phyloP scores from a whole-genome alignment of 2,329 filamentous ascomycete genomes.

The Pyrenophora tritici-repentis region DNA sequence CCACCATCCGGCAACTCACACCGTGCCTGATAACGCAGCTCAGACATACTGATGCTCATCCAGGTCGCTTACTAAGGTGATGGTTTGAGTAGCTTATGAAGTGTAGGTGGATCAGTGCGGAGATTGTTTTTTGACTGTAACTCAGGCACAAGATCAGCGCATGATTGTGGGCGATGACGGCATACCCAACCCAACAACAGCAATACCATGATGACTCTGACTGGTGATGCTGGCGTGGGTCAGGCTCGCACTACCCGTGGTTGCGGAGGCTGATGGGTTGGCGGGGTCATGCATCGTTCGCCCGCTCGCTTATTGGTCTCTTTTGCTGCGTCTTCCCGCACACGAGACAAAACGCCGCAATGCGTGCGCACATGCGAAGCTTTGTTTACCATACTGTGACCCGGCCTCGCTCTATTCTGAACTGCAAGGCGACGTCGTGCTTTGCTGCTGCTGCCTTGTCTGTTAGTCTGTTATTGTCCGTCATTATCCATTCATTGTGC shows the following conservation, averaged over 20 bases:
- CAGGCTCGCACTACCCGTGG: background rate
- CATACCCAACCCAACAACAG: constrained; percentile 54
- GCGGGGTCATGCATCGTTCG: constrained; percentile 19
- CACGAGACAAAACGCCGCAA: constrained; percentile 24
- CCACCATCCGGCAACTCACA: constrained; percentile 78
- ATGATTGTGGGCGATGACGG: background rate
- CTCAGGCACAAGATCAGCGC: too few species aligned
- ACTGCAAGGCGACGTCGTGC: too few species aligned
- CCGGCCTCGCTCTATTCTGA: background rate
- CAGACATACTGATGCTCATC: too few species aligned
- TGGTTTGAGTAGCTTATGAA: too few species aligned
- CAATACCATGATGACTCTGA: constrained; percentile 39
- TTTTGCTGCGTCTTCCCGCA: background rate
- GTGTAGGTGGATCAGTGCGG: too few species aligned
- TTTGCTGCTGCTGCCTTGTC: too few species aligned
- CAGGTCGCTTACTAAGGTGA: too few species aligned
- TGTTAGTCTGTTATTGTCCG: background rate
- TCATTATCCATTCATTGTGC: too few species aligned
- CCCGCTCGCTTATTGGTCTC: constrained; percentile 24
- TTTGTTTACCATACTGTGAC: constrained; percentile 21
- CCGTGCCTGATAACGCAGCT: constrained; percentile 76
- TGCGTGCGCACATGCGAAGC: constrained; percentile 26
- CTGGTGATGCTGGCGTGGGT: constrained; percentile 10
- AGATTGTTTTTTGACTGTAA: too few species aligned
- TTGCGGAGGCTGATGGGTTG: constrained; percentile 4